phyloP scores from a whole-genome alignment of 441 rosid genomes.

The Breynia disticha region DNA sequence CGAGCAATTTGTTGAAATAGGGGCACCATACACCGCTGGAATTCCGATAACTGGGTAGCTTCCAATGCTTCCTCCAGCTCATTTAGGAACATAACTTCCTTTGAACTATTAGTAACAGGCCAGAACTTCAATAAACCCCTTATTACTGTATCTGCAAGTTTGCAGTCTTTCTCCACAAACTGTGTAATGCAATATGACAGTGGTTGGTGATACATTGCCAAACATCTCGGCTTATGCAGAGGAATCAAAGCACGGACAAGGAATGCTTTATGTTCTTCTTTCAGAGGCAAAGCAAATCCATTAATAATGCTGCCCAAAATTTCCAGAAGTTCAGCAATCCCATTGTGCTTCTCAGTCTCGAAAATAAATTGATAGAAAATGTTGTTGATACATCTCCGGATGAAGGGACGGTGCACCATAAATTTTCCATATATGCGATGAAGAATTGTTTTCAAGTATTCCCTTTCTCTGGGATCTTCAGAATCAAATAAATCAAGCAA shows the following conservation, averaged over 20 bases:
- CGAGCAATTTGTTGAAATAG: slow-evolving; percentile 57
- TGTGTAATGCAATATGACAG: slow-evolving; percentile 69
- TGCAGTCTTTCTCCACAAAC: slow-evolving; percentile 79
- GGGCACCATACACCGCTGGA: slow-evolving; percentile 71
- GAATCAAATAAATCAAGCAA: slow-evolving; percentile 70
- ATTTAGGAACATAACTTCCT: slow-evolving; percentile 81
- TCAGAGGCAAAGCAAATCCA: slow-evolving; percentile 81
- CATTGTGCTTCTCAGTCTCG: slow-evolving; percentile 47
- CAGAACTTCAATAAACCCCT: slow-evolving; percentile 73
- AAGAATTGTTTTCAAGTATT: slow-evolving; percentile 70
- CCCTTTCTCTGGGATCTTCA: slow-evolving; percentile 83
- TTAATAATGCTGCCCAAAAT: slow-evolving; percentile 77
- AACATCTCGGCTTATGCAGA: slow-evolving; percentile 73
- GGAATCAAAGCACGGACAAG: slow-evolving; percentile 65
- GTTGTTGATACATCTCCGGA: slow-evolving; percentile 75
- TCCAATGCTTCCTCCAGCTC: slow-evolving; percentile 79
- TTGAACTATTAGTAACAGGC: slow-evolving; percentile 79
- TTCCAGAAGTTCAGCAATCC: slow-evolving; percentile 46
- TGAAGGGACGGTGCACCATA: slow-evolving; percentile 87
- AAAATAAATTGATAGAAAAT: slow-evolving; percentile 61
- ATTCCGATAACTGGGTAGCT: slow-evolving; percentile 63
- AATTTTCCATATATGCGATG: slow-evolving; percentile 82
- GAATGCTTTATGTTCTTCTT: slow-evolving; percentile 81
- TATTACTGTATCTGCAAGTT: slow-evolving; percentile 68
- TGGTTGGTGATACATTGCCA: slow-evolving; percentile 73